Percentiles rank a stretch among this genome's conserved stretches.
These are phyloP conservation scores for Eutrema salsugineum DNA, from an alignment of 441 rosid genomes.

Conservation along the genomic window DNA sequence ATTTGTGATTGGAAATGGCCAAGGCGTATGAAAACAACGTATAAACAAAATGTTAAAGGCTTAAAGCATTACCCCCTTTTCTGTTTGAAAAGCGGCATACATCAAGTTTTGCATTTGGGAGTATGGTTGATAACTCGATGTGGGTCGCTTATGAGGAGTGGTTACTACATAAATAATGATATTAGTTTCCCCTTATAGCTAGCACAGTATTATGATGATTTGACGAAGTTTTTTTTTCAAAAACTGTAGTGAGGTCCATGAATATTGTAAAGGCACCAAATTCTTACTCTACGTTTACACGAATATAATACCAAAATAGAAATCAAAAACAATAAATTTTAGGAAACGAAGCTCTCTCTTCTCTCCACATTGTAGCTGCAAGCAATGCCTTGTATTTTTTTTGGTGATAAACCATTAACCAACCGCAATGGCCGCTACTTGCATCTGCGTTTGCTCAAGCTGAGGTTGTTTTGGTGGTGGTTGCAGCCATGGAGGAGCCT, in stretches of 20 bases:
- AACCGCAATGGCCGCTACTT: conserved; percentile 6
- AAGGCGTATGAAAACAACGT: conserved; percentile 37
- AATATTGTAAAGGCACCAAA: conserved; percentile 18
- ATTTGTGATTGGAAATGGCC: conserved; percentile 74
- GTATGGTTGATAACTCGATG: conserved; percentile 89
- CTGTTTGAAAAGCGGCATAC: not conserved
- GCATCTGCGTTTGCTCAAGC: conserved; percentile 22
- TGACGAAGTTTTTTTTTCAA: not conserved
- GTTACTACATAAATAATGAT: conserved; percentile 39
- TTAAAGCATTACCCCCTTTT: not conserved
- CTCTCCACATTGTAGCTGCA: conserved; percentile 7
- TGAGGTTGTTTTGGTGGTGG: conserved; percentile 31
- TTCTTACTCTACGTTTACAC: conserved; percentile 24
- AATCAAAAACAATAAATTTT: conserved; percentile 1
- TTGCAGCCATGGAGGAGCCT: conserved; percentile 30
- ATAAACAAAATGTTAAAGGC: not conserved
- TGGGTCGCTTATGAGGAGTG: conserved; percentile 49
- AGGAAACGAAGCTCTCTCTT: not conserved
- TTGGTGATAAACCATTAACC: not conserved
- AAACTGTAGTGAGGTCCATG: conserved; percentile 23
- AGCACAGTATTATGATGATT: too few relatives aligned
- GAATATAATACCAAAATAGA: conserved; percentile 15
- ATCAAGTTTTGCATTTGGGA: conserved; percentile 30
- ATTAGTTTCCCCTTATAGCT: too few relatives aligned
- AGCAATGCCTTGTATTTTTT: not conserved